phyloP scores from a whole-genome alignment of 176 grass and related monocot genomes.

The Urochloa ruziziensis region DNA sequence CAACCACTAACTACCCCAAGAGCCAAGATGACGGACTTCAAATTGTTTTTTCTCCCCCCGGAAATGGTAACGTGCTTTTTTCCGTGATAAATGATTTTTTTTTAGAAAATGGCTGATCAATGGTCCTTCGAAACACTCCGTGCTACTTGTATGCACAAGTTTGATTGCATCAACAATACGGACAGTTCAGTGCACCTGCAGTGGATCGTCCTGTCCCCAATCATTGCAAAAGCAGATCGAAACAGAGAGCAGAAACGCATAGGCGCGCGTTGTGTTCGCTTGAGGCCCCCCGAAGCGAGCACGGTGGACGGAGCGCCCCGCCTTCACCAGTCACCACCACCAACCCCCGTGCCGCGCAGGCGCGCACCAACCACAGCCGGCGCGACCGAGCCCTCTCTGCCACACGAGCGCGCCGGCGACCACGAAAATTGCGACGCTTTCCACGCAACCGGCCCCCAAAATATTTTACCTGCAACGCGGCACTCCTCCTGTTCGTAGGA shows the following conservation, averaged over 20 bases:
- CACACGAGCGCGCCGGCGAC: background rate
- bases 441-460: background rate
- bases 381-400: background rate
- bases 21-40: background rate
- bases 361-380: conserved; percentile 19
- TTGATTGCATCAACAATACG: background rate
- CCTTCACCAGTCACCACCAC: conserved; percentile 2
- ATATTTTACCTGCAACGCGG: background rate
- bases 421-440: background rate
- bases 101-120: background rate
- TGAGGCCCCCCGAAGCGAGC: background rate
- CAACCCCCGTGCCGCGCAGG: conserved; percentile 20
- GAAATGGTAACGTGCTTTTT: background rate
- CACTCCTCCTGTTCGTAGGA: background rate
- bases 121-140: background rate
- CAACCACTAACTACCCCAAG: background rate
- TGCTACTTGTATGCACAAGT: background rate
- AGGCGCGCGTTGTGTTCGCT: too few relatives aligned
- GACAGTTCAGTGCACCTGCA: background rate
- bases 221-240: background rate
- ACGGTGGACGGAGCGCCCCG: background rate
- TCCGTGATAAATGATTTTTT: background rate
- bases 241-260: background rate
- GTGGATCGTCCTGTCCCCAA: background rate
- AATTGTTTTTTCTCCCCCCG: background rate